Percentiles rank a stretch among this genome's conserved stretches.
Evolutionary conservation across 2,329 filamentous ascomycete genomes (phyloP).

Genomic region (Macroventuria anomochaeta): DNA sequence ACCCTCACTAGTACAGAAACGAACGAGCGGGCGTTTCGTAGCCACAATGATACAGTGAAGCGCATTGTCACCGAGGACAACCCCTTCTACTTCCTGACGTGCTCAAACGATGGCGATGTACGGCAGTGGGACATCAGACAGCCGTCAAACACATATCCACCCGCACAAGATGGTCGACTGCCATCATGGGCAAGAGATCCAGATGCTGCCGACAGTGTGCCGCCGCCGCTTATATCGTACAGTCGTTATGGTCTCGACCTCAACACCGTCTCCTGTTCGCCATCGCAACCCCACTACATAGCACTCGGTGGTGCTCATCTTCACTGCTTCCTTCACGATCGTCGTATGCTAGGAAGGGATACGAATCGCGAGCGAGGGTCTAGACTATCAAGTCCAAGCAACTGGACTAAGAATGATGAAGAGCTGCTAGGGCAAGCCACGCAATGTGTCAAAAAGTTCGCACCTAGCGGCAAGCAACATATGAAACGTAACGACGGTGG

Average conservation of each 20-base stretch:
- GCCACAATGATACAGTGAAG: slow-evolving; percentile 70
- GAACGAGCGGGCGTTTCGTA: slow-evolving; percentile 67
- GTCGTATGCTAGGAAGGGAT: slow-evolving; percentile 70
- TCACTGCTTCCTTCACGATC: slow-evolving; percentile 72
- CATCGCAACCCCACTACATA: slow-evolving; percentile 72
- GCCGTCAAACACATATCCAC: slow-evolving; percentile 69
- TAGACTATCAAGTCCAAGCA: slow-evolving; percentile 50
- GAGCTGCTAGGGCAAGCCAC: slow-evolving; percentile 66
- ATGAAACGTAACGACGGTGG: slow-evolving; percentile 63
- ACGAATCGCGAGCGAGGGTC: slow-evolving; percentile 61
- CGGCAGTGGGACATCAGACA: slow-evolving; percentile 72
- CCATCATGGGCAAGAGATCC: slow-evolving; percentile 35
- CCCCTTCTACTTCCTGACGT: slow-evolving; percentile 71
- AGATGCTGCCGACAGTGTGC: slow-evolving; percentile 60
- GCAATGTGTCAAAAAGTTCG: slow-evolving; percentile 70
- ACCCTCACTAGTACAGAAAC: slow-evolving; percentile 65
- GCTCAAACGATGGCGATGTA: slow-evolving; percentile 73
- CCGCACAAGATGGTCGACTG: slow-evolving; percentile 33
- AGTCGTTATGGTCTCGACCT: slow-evolving; percentile 67
- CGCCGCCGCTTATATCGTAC: slow-evolving; percentile 71
- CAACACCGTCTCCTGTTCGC: slow-evolving; percentile 72
- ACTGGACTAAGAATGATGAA: slow-evolving; percentile 56
- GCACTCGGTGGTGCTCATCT: slow-evolving; percentile 72
- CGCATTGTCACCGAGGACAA: slow-evolving; percentile 73
- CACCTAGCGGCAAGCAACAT: slow-evolving; percentile 63